A percentile compares a stretch with the other conserved stretches of the same genome.
Evolutionary conservation across 2,329 filamentous ascomycete genomes (phyloP).

Genomic region (Alternaria rosae): DNA sequence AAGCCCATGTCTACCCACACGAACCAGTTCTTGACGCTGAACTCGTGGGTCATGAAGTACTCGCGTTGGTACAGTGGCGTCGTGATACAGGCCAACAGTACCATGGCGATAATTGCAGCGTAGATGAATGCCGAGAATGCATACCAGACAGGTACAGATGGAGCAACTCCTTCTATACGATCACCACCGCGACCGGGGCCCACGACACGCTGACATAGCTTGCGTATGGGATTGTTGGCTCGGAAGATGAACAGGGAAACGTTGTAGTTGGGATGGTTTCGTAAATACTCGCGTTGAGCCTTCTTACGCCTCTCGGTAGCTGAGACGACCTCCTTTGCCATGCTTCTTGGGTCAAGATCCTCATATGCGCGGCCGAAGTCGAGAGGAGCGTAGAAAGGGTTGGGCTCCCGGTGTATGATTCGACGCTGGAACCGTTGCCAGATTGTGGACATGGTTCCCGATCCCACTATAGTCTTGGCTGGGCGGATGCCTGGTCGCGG

Average conservation of each 20-base stretch:
- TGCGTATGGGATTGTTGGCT: slow-evolving; percentile 78
- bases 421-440: slow-evolving; percentile 67
- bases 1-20: slow-evolving; percentile 93
- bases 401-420: slow-evolving; percentile 76
- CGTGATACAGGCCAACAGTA: slow-evolving; percentile 91
- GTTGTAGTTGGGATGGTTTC: slow-evolving; percentile 88
- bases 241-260: slow-evolving; percentile 87
- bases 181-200: slow-evolving; percentile 87
- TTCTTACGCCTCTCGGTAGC: slow-evolving; percentile 83
- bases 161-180: slow-evolving; percentile 87
- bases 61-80: slow-evolving; percentile 93
- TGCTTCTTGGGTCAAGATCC: slow-evolving; percentile 80
- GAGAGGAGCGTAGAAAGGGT: slow-evolving; percentile 91
- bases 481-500: slow-evolving; percentile 47
- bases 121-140: slow-evolving; percentile 93
- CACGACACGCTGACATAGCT: slow-evolving; percentile 85
- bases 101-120: slow-evolving; percentile 93
- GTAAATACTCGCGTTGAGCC: slow-evolving; percentile 89
- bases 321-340: slow-evolving; percentile 89
- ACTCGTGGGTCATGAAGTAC: slow-evolving; percentile 71
- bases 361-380: slow-evolving; percentile 75
- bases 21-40: slow-evolving; percentile 83
- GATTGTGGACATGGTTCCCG: slow-evolving; percentile 65
- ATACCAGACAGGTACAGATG: slow-evolving; percentile 91
- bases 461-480: slow-evolving; percentile 58